phyloP scores from a whole-genome alignment of 371 early-diverging fungal genomes.

The Mortierella sp. region DNA sequence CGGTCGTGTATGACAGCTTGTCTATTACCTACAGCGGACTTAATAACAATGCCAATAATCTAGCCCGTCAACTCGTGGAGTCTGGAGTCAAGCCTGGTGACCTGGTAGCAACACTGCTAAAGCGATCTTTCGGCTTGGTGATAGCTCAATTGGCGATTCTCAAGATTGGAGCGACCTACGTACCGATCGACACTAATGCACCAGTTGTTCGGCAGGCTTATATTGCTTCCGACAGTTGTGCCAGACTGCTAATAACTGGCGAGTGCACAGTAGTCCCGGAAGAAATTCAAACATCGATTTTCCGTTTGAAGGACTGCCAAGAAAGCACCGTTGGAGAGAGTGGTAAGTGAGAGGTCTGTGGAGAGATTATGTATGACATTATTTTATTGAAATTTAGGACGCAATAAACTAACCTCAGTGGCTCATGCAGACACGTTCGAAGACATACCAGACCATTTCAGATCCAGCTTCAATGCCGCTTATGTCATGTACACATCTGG shows the following conservation, averaged over 20 bases:
- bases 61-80: not conserved
- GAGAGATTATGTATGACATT: too few species aligned
- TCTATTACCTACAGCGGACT: not conserved
- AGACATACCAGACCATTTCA: too few species aligned
- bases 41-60: not conserved
- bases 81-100: not conserved
- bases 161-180: not conserved
- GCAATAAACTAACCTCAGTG: too few species aligned
- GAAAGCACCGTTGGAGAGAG: too few species aligned
- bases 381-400: too few species aligned
- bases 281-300: too few species aligned
- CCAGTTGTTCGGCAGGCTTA: not conserved
- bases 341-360: too few species aligned
- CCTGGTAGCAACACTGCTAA: not conserved
- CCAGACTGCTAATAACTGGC: not conserved
- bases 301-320: too few species aligned
- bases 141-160: not conserved
- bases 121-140: not conserved
- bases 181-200: not conserved
- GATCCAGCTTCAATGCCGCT: slow-evolving; percentile 1
- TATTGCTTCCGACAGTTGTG: not conserved
- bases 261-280: too few species aligned
- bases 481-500: slow-evolving; percentile 59
- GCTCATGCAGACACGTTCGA: not conserved
- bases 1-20: not conserved